phyloP scores from a whole-genome alignment of 106 monocot genomes.

The Phalaenopsis aphrodite region DNA sequence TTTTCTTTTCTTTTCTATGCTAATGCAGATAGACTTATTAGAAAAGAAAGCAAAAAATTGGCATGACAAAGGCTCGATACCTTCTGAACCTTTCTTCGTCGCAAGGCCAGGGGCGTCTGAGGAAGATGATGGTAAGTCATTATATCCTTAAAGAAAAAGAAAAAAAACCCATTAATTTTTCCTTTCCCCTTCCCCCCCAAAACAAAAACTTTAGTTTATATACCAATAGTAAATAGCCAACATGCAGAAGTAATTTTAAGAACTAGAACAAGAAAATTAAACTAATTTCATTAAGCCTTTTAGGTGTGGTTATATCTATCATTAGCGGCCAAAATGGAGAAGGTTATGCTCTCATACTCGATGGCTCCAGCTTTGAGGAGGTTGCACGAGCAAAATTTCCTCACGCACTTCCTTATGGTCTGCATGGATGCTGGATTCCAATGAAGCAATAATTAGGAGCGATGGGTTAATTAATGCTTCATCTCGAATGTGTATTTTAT shows the following conservation, averaged over 20 bases:
- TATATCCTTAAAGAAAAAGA: too few species aligned
- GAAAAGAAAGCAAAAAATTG: constrained; percentile 77
- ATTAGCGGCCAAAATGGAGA: constrained; percentile 74
- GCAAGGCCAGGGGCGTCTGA: constrained; percentile 61
- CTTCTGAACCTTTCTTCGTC: constrained; percentile 94
- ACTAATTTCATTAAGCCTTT: background rate
- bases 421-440: constrained; percentile 95
- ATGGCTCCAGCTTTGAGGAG: constrained; percentile 76
- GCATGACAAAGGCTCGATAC: constrained; percentile 79
- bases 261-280: background rate
- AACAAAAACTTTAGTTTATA: too few species aligned
- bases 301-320: constrained; percentile 88
- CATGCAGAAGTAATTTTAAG: background rate
- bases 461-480: too few species aligned
- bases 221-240: too few species aligned
- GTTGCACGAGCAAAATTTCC: constrained; percentile 82
- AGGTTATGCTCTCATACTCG: constrained; percentile 73
- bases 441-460: constrained; percentile 11
- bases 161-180: too few species aligned
- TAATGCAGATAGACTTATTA: constrained; percentile 56
- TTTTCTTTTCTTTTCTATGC: background rate
- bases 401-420: constrained; percentile 82
- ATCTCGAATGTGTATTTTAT: too few species aligned
- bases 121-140: constrained; percentile 76
- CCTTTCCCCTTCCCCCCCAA: too few species aligned